A percentile compares a stretch with the other conserved stretches of the same genome.
Conservation (phyloP, 164 flowering plant genomes). For the Nelumbo lutea region DNA sequence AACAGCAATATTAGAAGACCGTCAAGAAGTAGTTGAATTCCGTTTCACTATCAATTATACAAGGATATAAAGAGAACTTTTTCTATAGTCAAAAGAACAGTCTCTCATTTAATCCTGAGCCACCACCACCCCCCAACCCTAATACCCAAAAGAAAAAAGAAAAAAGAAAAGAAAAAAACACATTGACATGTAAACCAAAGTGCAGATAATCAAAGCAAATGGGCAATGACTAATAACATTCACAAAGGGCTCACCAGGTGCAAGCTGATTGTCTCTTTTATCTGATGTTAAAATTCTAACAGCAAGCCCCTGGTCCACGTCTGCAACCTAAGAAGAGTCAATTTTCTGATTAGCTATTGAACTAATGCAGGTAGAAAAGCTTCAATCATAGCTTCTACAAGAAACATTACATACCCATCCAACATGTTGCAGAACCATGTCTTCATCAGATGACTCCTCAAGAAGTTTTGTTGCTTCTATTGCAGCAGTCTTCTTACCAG, state of each 20-base stretch:
- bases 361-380: constrained; percentile 9
- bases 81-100: neutral
- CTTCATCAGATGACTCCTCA: constrained; percentile 78
- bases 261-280: constrained; percentile 56
- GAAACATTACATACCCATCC: constrained; percentile 69
- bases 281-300: constrained; percentile 74
- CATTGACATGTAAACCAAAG: neutral
- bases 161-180: too few species aligned
- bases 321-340: constrained; percentile 61
- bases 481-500: constrained; percentile 67
- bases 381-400: neutral
- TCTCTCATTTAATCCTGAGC: neutral
- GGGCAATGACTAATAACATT: neutral
- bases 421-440: constrained; percentile 82
- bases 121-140: neutral
- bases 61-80: neutral
- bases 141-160: neutral
- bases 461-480: constrained; percentile 87
- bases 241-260: constrained; percentile 55
- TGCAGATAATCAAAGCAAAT: neutral
- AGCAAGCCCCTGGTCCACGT: constrained; percentile 65
- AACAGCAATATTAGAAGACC: neutral
- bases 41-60: neutral
- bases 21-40: neutral
- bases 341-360: constrained; percentile 14